Evolutionary conservation across 495 filamentous ascomycete species (phyloP).

Genomic region (Penicillium alfredii): DNA sequence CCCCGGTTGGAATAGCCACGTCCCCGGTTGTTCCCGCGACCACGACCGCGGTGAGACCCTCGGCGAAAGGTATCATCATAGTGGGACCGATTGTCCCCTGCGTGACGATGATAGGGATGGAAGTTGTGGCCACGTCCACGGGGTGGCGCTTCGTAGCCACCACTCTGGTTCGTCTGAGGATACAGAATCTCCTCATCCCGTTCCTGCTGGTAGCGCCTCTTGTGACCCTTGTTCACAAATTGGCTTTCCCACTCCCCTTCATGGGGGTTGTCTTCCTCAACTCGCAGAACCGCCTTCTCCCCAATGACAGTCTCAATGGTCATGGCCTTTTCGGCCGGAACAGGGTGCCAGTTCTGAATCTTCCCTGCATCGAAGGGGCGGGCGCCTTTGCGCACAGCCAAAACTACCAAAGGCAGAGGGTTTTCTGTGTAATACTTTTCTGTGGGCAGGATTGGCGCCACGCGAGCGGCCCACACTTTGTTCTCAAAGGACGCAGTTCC

Average conservation of each 20-base stretch:
- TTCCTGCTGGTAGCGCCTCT: slow-evolving; percentile 32
- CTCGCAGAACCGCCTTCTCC: slow-evolving; percentile 75
- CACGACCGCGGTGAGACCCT: slow-evolving; percentile 43
- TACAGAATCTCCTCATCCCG: slow-evolving; percentile 29
- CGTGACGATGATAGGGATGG: slow-evolving; percentile 17
- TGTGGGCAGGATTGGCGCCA: slow-evolving; percentile 62
- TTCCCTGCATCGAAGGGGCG: slow-evolving; percentile 73
- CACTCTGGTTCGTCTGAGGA: slow-evolving; percentile 10
- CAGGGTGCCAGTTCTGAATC: slow-evolving; percentile 79
- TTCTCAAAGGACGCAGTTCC: slow-evolving; percentile 68
- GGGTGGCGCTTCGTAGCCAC: slow-evolving; percentile 10
- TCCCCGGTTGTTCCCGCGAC: slow-evolving; percentile 39
- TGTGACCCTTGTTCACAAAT: slow-evolving; percentile 50
- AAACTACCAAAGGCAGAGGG: slow-evolving; percentile 63
- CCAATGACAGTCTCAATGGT: slow-evolving; percentile 75
- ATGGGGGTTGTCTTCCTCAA: slow-evolving; percentile 59
- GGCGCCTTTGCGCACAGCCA: slow-evolving; percentile 64
- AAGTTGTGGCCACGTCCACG: slow-evolving; percentile 9
- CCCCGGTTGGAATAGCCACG: slow-evolving; percentile 36
- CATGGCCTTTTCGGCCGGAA: slow-evolving; percentile 59
- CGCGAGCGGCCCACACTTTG: slow-evolving; percentile 77
- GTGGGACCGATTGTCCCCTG: slow-evolving; percentile 18
- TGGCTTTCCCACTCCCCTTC: slow-evolving; percentile 55
- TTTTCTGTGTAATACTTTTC: slow-evolving; percentile 69
- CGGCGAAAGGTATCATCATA: slow-evolving; percentile 32